phyloP scores from a whole-genome alignment of 2,329 filamentous ascomycete genomes.

The Diaporthe sp. region DNA sequence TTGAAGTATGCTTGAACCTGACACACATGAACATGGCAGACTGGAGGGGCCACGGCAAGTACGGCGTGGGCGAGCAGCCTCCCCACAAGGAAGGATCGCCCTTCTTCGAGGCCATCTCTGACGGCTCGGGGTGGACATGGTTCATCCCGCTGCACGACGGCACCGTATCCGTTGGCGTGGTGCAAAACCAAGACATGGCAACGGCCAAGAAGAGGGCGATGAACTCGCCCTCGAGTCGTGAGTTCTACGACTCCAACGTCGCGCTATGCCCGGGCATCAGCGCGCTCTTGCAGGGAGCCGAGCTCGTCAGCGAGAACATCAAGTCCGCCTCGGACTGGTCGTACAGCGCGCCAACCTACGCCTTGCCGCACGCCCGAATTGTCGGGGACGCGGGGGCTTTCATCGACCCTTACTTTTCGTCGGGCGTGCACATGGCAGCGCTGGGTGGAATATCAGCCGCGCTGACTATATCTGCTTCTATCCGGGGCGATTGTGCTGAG shows the following conservation, averaged over 20 bases:
- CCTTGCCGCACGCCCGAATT: conserved; percentile 55
- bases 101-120: conserved; percentile 60
- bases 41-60: conserved; percentile 47
- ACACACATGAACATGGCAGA: background rate
- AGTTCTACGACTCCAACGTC: conserved; percentile 54
- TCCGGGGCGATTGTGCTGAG: conserved; percentile 56
- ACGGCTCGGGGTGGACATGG: conserved; percentile 65
- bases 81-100: conserved; percentile 54
- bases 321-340: conserved; percentile 63
- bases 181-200: conserved; percentile 56
- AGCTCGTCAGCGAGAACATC: conserved; percentile 51
- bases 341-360: conserved; percentile 60
- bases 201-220: conserved; percentile 52
- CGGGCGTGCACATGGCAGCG: conserved; percentile 62
- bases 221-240: conserved; percentile 42
- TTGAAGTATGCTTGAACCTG: background rate
- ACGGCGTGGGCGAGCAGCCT: conserved; percentile 43
- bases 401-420: conserved; percentile 64
- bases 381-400: conserved; percentile 64
- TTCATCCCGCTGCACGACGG: conserved; percentile 64
- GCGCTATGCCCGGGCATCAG: conserved; percentile 51
- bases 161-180: conserved; percentile 59
- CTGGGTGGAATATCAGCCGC: conserved; percentile 60
- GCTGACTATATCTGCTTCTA: conserved; percentile 56
- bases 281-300: conserved; percentile 50